These are phyloP conservation scores for Cryomyces minteri DNA, from an alignment of 495 filamentous ascomycete species.

Conservation along the genomic window DNA sequence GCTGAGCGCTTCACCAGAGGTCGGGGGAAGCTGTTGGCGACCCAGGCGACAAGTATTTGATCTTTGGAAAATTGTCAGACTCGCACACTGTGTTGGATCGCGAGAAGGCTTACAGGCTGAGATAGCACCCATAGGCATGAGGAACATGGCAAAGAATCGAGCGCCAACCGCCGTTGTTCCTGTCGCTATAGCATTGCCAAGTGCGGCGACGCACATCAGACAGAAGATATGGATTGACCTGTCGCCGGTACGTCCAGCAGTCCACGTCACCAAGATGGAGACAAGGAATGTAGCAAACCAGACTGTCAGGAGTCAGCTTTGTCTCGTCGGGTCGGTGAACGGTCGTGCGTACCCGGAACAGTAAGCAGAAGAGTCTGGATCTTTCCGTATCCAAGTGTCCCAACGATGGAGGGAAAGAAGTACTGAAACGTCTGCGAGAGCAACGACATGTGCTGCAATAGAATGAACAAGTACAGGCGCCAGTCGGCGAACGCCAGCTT, in stretches of 20 bases:
- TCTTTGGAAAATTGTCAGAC: background rate
- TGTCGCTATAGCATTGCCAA: background rate
- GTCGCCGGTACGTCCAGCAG: background rate
- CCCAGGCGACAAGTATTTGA: background rate
- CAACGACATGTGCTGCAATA: conserved; percentile 25
- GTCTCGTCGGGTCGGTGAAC: too few species aligned
- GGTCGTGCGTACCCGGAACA: background rate
- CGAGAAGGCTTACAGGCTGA: background rate
- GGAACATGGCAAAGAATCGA: conserved; percentile 1
- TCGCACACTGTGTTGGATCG: background rate
- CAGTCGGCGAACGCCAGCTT: conserved; percentile 20
- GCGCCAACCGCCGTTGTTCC: background rate
- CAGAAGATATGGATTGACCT: background rate
- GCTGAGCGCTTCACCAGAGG: background rate
- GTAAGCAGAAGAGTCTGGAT: background rate
- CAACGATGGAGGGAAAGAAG: conserved; percentile 76
- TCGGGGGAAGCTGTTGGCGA: background rate
- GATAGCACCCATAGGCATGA: background rate
- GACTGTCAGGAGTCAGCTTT: background rate
- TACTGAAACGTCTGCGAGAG: conserved; percentile 50
- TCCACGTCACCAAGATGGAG: background rate
- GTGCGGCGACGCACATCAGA: background rate
- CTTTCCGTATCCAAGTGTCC: conserved; percentile 5
- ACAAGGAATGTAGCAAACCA: background rate
- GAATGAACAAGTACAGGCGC: conserved; percentile 21